Base-by-base conservation (phyloP, 768 basidiomycete genomes). In the Dentipellis fragilis region DNA sequence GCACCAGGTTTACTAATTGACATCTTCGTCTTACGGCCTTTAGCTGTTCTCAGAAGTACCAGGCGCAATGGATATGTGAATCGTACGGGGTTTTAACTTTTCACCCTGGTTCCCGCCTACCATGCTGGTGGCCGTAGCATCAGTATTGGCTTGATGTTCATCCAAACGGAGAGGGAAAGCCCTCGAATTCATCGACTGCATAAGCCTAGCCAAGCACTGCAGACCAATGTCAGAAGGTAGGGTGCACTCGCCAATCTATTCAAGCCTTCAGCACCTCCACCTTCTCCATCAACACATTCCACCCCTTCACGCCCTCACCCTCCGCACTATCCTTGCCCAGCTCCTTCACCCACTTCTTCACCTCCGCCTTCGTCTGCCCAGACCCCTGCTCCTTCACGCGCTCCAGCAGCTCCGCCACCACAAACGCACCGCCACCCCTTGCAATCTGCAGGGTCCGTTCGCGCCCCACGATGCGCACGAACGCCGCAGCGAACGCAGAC, bases 341-440 rank as follows among this genome's bases (percentile, higher is more conserved):
- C n/a, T 23, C 54, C 34, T 47, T 36, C 12, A 54, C 47, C 54
- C 54, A 54, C 34, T 17, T 46, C 17, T 14, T n/a, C n/a, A 49
- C 21, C n/a, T 29, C 34, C 22, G 16, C 37, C 46, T 49, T 47
- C 34, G 21, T 29, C 4, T n/a, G 45, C 42, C 35, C 46, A 19
- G 22, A 21, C 23, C 54, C 47, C 12, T 54, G 45, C 4, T 17
- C 63, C 6, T 71, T 57, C 42, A 87, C 67, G 23, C 84, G 75
- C 61, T 83, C 83, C 64, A 85, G 78, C 34, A 90, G 70, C 65
- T 86, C 89, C 0, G 84, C 82, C 1, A 92, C 74, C 14, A 93
- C 79, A 62, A 92, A 93, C 4, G 82, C 76, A 0, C 90, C 90
- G 52, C 80, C 78, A 14, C 77, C 71, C 8, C 69, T 71, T 54